Conservation (phyloP, 2,329 filamentous ascomycete genomes). For the Westerdykella aurantiaca region DNA sequence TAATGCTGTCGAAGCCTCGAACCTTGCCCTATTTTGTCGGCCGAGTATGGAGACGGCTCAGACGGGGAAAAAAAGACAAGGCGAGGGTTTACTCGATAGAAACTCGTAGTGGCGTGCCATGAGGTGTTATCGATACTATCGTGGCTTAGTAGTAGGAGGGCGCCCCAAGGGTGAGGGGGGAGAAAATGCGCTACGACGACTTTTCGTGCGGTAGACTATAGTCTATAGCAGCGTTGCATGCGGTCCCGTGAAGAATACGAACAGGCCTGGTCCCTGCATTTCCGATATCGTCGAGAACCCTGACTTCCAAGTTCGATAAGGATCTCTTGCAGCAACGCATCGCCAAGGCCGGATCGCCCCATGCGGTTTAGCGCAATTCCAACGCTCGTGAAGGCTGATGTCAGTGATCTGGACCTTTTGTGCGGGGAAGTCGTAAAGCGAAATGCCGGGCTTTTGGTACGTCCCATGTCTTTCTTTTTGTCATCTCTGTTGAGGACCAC, state of each 20-base stretch:
- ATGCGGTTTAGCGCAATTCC: constrained; percentile 21
- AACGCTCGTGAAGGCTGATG: background rate
- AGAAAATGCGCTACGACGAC: no score
- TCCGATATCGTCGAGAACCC: no score
- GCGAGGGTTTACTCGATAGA: constrained; percentile 31
- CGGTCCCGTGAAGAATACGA: background rate
- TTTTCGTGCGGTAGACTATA: no score
- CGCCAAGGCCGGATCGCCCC: constrained; percentile 20
- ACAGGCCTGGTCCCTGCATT: background rate
- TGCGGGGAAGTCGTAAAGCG: background rate
- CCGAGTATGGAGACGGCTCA: no score
- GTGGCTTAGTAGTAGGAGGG: constrained; percentile 7
- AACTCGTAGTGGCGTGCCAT: constrained; percentile 18
- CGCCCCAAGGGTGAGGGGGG: no score
- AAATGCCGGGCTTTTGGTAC: no score
- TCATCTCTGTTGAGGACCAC: background rate
- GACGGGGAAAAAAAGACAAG: no score
- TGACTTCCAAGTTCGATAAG: constrained; percentile 9
- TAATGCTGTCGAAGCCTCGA: no score
- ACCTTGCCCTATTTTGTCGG: no score
- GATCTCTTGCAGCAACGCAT: background rate
- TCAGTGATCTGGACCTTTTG: background rate
- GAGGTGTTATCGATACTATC: constrained; percentile 25
- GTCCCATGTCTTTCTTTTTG: no score
- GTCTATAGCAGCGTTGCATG: background rate